Evolutionary conservation across 441 rosid species (phyloP), one percentile per base, ranked within the genome.

Genomic region (Jatropha multifida): DNA sequence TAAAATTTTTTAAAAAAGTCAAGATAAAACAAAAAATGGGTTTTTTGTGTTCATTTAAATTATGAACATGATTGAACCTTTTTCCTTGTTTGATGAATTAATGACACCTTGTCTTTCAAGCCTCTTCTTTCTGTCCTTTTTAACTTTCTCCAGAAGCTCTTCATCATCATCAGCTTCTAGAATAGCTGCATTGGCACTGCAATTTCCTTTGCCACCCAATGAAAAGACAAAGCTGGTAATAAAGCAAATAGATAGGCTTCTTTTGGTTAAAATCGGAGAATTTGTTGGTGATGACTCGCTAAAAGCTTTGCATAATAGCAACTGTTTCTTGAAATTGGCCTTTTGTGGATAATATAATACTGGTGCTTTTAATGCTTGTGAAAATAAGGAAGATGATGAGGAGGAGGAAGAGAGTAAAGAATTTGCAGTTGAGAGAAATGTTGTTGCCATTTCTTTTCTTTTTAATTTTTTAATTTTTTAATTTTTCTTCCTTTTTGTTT

Each of bases 81-180:
- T 91, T 81, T 95, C 99, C 69, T 88, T 82, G 18, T 74, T 78
- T 51, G 97, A 86, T 59, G 99, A 90, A 74, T 61, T 91, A 76
- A 95, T 81, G 63, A 90, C 86, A 67, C 87, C 89, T 80, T 93
- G 99, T 82, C 85, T 91, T 84, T 93, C 97, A 72, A 95, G 86
- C 84, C 99, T 90, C 91, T 87, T 93, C 82, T 90, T 85, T 71
- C 98, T 87, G 77, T 95, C 99, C 81, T 49, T 83, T 83, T 95
- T 91, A 65, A 93, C 98, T 78, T 80, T 95, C 84, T 95, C 98
- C 80, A 95, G 9, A 12, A 95, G 90, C 84, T 95, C 99, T 61
- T 78, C 88, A 81, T 92, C 98, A 59, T 95, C 99, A 69, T 95
- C 98, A 51, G 99, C 96, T 82, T 95, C 98, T 23, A 95, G 85